Conservation (phyloP, 768 basidiomycete species). For the Psilocybe cyanescens region DNA sequence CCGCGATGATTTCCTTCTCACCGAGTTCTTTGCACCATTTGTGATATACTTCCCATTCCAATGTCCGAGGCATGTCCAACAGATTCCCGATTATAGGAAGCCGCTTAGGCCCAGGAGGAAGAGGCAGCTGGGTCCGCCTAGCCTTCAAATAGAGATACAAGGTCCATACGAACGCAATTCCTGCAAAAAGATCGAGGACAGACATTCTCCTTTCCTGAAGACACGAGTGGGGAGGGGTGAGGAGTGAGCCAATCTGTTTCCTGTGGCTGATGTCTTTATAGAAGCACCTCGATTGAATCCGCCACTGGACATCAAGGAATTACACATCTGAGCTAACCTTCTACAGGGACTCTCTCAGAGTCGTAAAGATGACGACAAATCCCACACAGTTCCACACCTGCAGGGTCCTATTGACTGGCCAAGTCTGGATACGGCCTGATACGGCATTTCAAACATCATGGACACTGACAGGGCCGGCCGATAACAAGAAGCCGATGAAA, state of each 20-base stretch:
- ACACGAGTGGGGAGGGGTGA: not conserved
- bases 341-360: not conserved
- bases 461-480: not conserved
- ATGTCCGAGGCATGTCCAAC: conserved; percentile 29
- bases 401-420: not conserved
- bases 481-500: not conserved
- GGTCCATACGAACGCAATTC: conserved; percentile 1
- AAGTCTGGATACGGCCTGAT: too few species aligned
- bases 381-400: not conserved
- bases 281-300: not conserved
- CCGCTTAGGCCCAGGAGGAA: conserved; percentile 41
- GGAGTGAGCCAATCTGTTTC: not conserved
- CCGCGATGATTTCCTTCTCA: conserved; percentile 6
- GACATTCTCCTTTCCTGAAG: not conserved
- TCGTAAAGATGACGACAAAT: not conserved
- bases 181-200: conserved; percentile 3
- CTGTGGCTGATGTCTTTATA: not conserved
- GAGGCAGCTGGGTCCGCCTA: conserved; percentile 16
- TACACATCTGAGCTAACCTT: not conserved
- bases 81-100: conserved; percentile 33
- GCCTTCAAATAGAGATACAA: not conserved
- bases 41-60: conserved; percentile 40
- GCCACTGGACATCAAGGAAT: not conserved
- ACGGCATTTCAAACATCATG: not conserved
- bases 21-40: conserved; percentile 42